Base-by-base conservation (phyloP, 805 yeast genomes). In the Teunomyces pallodes region DNA sequence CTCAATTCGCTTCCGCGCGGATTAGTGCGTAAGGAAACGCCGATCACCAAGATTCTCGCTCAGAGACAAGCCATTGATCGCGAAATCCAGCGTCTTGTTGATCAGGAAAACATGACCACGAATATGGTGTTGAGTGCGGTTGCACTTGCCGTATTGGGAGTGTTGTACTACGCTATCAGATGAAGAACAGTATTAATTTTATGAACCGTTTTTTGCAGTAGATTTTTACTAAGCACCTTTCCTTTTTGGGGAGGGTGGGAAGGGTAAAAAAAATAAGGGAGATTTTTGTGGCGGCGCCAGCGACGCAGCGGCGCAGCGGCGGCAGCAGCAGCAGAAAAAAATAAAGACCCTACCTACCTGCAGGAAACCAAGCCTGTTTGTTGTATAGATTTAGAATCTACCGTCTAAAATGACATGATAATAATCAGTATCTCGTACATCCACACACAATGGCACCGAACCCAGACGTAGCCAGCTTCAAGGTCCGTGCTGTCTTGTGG, bases 1-100 rank as follows among this genome's bases (percentile, higher is more conserved):
- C 60, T 66, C 30, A 66, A 65, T 10, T 32, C 50, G 26, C 42
- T 84, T 45, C 91, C 91, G 38, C 46, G 52, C 9, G 84, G 85
- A 16, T 79, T 76, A 36, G 66, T 64, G 17, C 58, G 60, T 32
- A 52, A 26, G 30, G 40, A 46, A 39, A 46, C 51, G 17, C 43
- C 47, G 4, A 41, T 50, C 41, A 42, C 47, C 42, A 38, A 42
- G 46, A 36, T 35, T 12, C 36, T 53, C 33, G 49, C 40, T 4
- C 47, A 32, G 14, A 49, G 57, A 47, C 28, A 31, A 20, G n/a
- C 26, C 20, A 36, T 54, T 14, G 57, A 54, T 26, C 42, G 45
- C 30, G 32, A 36, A 5, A 33, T 54, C 24, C 52, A 54, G 30
- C 29, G 9, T 26, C 41, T 38, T 36, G 45, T 51, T 9, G 51